Percentiles rank a stretch among this genome's conserved stretches.
phyloP scores from a whole-genome alignment of 2,329 filamentous ascomycete genomes.

The Claviceps citrina region DNA sequence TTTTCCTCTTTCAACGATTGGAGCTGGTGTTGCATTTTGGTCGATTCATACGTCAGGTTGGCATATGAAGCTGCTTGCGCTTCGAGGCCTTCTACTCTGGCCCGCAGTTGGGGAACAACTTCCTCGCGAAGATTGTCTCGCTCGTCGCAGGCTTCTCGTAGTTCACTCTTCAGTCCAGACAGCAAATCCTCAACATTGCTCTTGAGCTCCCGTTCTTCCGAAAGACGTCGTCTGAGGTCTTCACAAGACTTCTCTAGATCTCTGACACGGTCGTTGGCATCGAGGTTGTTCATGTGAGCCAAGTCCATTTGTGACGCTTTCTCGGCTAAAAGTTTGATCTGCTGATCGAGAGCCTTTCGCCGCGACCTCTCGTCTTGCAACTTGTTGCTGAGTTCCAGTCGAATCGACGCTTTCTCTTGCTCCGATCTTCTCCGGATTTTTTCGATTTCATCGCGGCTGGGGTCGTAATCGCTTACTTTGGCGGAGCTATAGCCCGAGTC shows the following conservation, averaged over 20 bases:
- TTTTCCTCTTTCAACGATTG: conserved; percentile 55
- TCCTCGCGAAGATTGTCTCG: conserved; percentile 85
- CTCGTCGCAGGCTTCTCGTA: conserved; percentile 71
- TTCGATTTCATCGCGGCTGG: conserved; percentile 57
- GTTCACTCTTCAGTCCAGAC: conserved; percentile 64
- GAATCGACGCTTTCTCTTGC: conserved; percentile 78
- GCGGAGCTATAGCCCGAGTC: conserved; percentile 83
- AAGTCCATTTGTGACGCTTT: conserved; percentile 51
- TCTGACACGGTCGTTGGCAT: conserved; percentile 47
- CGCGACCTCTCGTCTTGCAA: conserved; percentile 72
- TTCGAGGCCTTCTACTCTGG: conserved; percentile 65
- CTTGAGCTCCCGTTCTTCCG: conserved; percentile 75
- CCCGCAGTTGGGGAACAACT: conserved; percentile 62
- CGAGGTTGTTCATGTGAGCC: conserved; percentile 37
- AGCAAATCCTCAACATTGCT: conserved; percentile 89
- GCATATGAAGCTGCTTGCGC: conserved; percentile 56
- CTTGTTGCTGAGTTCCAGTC: conserved; percentile 70
- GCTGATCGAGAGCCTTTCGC: conserved; percentile 62
- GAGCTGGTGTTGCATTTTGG: conserved; percentile 77
- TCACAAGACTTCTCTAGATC: conserved; percentile 72
- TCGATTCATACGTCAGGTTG: conserved; percentile 62
- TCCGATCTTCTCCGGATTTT: conserved; percentile 70
- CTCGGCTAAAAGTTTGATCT: conserved; percentile 69
- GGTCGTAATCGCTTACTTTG: conserved; percentile 54
- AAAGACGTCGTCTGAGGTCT: conserved; percentile 64